These are phyloP conservation scores for Crithidia fasciculata DNA, from an alignment of 208 protist genomes.

Conservation along the genomic window DNA sequence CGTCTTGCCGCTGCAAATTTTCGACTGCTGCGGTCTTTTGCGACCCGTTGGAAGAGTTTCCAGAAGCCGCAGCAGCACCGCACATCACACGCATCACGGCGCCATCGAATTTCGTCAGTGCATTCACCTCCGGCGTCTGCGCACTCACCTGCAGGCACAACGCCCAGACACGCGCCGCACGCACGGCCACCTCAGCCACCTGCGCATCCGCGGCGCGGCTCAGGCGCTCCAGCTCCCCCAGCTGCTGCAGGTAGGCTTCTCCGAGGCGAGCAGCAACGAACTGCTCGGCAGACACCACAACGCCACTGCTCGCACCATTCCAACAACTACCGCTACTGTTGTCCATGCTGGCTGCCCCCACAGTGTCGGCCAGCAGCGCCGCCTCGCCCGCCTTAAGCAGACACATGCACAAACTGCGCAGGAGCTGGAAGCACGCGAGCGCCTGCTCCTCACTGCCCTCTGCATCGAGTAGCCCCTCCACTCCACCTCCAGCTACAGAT, in stretches of 20 bases:
- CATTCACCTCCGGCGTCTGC: background rate
- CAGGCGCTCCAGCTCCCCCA: slow-evolving; percentile 23
- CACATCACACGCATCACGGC: slow-evolving; percentile 9
- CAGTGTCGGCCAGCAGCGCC: background rate
- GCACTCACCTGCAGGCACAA: slow-evolving; percentile 1
- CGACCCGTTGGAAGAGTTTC: background rate
- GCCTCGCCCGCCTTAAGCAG: slow-evolving; percentile 17
- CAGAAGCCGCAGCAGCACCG: too few species aligned
- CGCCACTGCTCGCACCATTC: too few species aligned
- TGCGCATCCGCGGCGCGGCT: slow-evolving; percentile 8
- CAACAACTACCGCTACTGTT: background rate
- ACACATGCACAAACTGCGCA: slow-evolving; percentile 26
- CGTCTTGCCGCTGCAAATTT: too few species aligned
- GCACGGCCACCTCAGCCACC: slow-evolving; percentile 10
- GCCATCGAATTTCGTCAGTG: slow-evolving; percentile 5
- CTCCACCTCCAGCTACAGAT: too few species aligned
- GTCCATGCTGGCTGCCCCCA: background rate
- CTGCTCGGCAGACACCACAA: slow-evolving; percentile 29
- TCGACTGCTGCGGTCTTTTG: background rate
- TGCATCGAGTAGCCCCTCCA: background rate
- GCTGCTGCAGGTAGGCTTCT: slow-evolving; percentile 25
- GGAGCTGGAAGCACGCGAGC: slow-evolving; percentile 24
- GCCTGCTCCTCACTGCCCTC: slow-evolving; percentile 8
- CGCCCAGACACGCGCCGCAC: slow-evolving; percentile 23
- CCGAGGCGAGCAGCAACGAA: slow-evolving; percentile 14